Conservation (phyloP, 1,284 basidiomycete genomes). For the Sphagnurus paluster region DNA sequence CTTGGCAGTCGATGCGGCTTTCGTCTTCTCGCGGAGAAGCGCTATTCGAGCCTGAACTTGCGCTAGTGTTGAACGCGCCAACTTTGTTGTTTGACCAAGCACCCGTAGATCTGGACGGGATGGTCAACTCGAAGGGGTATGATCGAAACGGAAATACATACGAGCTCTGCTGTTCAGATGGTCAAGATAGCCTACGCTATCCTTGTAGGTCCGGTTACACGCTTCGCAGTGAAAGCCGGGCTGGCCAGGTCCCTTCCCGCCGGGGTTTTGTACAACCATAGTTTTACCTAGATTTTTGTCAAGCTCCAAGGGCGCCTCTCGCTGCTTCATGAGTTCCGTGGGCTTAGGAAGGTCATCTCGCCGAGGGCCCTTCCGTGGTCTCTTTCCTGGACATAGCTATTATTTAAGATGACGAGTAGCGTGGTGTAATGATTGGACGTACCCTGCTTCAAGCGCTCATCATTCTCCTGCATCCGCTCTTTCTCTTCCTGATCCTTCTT, state of each 20-base stretch:
- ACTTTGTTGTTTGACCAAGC: slow-evolving; percentile 92
- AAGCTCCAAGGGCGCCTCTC: slow-evolving; percentile 79
- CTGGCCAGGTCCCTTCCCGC: slow-evolving; percentile 79
- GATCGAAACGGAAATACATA: slow-evolving; percentile 45
- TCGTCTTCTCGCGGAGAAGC: slow-evolving; percentile 82
- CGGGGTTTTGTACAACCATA: slow-evolving; percentile 84
- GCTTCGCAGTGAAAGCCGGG: slow-evolving; percentile 92
- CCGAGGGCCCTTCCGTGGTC: slow-evolving; percentile 64
- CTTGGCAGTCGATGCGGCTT: slow-evolving; percentile 77
- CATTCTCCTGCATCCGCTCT: slow-evolving; percentile 83
- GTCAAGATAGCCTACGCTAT: slow-evolving; percentile 91
- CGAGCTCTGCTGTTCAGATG: slow-evolving; percentile 95
- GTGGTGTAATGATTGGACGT: slow-evolving; percentile 19
- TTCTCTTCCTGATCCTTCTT: slow-evolving; percentile 76
- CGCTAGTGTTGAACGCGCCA: slow-evolving; percentile 86
- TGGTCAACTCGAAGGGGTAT: slow-evolving; percentile 13
- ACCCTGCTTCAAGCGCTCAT: slow-evolving; percentile 83
- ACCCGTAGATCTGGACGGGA: slow-evolving; percentile 73
- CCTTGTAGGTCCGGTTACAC: slow-evolving; percentile 91
- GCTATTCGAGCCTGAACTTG: slow-evolving; percentile 93
- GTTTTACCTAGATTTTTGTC: slow-evolving; percentile 93
- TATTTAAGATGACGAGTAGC: slow-evolving; percentile 3
- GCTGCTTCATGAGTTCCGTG: slow-evolving; percentile 85
- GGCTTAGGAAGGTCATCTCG: slow-evolving; percentile 82
- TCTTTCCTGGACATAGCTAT: slow-evolving; percentile 67